Conservation (phyloP, 805 yeast genomes). For the Gaillardinia entomophila region DNA sequence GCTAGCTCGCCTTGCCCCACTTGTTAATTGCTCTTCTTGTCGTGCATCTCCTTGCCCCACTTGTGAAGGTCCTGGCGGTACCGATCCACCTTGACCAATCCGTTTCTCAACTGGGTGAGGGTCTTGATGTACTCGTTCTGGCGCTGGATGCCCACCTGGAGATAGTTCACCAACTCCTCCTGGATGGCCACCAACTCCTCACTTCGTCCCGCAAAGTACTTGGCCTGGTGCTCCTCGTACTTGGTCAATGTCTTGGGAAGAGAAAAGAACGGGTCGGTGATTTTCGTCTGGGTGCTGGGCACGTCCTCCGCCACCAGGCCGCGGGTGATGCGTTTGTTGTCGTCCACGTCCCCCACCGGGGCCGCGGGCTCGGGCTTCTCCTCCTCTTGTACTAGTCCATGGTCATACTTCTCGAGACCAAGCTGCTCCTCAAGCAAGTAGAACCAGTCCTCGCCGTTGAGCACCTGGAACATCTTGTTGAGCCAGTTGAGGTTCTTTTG, state of each 20-base stretch:
- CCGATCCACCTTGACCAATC: slow-evolving; percentile 72
- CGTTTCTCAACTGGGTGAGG: slow-evolving; percentile 65
- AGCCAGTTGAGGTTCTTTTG: slow-evolving; percentile 70
- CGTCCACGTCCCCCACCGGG: slow-evolving; percentile 4
- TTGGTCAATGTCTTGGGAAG: slow-evolving; percentile 43
- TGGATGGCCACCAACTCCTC: slow-evolving; percentile 53
- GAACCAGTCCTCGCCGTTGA: slow-evolving; percentile 82
- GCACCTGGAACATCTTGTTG: slow-evolving; percentile 65
- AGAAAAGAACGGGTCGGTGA: slow-evolving; percentile 44
- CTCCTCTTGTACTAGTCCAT: slow-evolving; percentile 37
- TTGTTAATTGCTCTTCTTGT: slow-evolving; percentile 10
- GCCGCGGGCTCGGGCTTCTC: not conserved
- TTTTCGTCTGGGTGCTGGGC: slow-evolving; percentile 60
- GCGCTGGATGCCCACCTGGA: slow-evolving; percentile 41
- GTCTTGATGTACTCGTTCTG: slow-evolving; percentile 81
- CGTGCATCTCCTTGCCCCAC: slow-evolving; percentile 87
- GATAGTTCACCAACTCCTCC: slow-evolving; percentile 38
- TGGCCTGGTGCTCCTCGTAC: slow-evolving; percentile 22
- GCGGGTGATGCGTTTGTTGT: slow-evolving; percentile 6
- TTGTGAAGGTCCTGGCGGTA: slow-evolving; percentile 61
- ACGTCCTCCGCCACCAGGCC: slow-evolving; percentile 16
- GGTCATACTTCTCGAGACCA: slow-evolving; percentile 66
- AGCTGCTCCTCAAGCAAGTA: slow-evolving; percentile 59
- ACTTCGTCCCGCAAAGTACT: slow-evolving; percentile 12
- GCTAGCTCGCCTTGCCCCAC: too few species aligned